phyloP scores from a whole-genome alignment of 2,329 filamentous ascomycete genomes.

The Microsporum canis region DNA sequence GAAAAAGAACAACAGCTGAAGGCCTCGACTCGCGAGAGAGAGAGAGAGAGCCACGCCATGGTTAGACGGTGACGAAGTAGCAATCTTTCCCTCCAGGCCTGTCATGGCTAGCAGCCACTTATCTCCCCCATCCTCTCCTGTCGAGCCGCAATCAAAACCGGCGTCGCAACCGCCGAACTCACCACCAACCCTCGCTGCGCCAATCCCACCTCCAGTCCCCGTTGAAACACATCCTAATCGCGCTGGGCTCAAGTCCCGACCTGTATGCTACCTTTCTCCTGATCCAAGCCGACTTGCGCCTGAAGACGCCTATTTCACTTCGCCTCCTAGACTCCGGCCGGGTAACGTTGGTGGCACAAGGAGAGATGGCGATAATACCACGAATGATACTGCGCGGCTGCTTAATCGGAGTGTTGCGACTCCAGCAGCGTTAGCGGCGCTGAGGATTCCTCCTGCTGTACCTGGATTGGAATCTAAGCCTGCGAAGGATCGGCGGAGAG shows the following conservation, averaged over 20 bases:
- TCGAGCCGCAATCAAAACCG: conserved; percentile 10
- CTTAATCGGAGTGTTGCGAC: conserved; percentile 34
- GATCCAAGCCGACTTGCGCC: conserved; percentile 64
- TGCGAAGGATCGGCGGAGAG: conserved; percentile 28
- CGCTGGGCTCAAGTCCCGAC: conserved; percentile 24
- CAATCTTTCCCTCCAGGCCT: neutral
- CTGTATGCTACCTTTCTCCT: conserved; percentile 29
- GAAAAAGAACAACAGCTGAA: neutral
- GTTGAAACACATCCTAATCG: conserved; percentile 39
- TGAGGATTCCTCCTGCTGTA: conserved; percentile 32
- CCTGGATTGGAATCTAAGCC: conserved; percentile 25
- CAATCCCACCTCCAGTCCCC: conserved; percentile 35
- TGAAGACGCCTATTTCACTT: conserved; percentile 66
- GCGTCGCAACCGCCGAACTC: neutral
- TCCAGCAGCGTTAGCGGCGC: conserved; percentile 30
- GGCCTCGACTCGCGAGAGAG: neutral
- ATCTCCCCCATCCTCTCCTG: conserved; percentile 15
- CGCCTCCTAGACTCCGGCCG: conserved; percentile 46
- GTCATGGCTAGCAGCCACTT: conserved; percentile 19
- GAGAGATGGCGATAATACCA: conserved; percentile 18
- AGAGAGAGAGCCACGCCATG: neutral
- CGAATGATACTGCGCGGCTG: conserved; percentile 27
- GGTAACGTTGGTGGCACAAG: conserved; percentile 14
- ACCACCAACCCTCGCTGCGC: conserved; percentile 26
- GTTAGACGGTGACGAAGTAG: conserved; percentile 4